Base-by-base conservation (phyloP, 2,329 filamentous ascomycete species). In the Helotiales sp. region DNA sequence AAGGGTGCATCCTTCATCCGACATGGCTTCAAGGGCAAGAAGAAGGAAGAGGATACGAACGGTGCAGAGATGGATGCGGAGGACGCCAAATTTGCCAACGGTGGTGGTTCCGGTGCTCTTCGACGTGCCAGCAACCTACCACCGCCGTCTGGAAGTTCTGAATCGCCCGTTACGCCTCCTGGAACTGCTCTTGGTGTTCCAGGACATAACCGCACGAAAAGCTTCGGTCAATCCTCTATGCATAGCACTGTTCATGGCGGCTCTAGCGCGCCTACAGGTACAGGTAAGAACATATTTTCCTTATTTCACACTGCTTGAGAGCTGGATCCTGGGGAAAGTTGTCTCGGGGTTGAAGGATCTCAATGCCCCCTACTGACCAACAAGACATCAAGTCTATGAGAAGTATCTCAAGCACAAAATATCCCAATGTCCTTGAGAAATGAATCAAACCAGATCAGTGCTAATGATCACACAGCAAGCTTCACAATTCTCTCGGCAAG, bases 1-100 rank as follows among this genome's bases (percentile, higher is more conserved):
- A 96, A 92, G 78, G 95, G 93, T 54, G 96, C 93, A 6, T 94
- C 92, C 0, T 97, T 98, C 84, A 84, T 99, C 71, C 91, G 92
- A 72, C 91, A 93, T 68, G 93, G 93, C 20, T 89, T 98, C 79
- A 91, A 90, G 75, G 85, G 90, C 66, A 88, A 89, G 77, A 92
- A 92, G 78, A 87, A 87, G 61, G 84, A 84, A 6, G 78, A 82
- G 13, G 86, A 72, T 74, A 64, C 69, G 1, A 71, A 80, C 68
- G 71, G 78, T 74, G 63, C 80, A 24, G 81, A 83, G 64, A 78
- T 82, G 28, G 81, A 81, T 54, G 80, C 82, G 65, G 81, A 82
- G 11, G 80, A 82, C n/a, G 70, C 50, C 17, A 60, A 59, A 2
- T 66, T 71, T 76, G 10, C 71, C 71, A 74, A 72, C 76, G 57